Percentiles rank a stretch among this genome's conserved stretches.
phyloP scores from a whole-genome alignment of 805 yeast species.

The Ogataea glucozyma region DNA sequence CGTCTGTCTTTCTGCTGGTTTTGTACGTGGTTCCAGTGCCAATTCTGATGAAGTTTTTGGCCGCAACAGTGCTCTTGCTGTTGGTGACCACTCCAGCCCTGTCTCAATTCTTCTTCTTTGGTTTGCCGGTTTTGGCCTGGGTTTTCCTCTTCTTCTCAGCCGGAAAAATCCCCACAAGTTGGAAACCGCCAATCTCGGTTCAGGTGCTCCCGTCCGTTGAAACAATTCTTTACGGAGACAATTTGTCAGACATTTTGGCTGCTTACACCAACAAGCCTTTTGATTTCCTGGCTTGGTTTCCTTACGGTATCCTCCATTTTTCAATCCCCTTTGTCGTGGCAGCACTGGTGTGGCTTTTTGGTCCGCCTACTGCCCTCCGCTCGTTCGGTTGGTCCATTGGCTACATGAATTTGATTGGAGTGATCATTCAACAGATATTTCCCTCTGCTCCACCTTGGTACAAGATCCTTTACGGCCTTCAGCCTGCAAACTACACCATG shows the following conservation, averaged over 20 bases:
- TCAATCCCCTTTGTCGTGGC: slow-evolving; percentile 86
- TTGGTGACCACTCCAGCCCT: slow-evolving; percentile 69
- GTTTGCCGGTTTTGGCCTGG: slow-evolving; percentile 85
- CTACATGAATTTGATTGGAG: slow-evolving; percentile 86
- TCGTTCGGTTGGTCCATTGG: slow-evolving; percentile 92
- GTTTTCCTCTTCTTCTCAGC: slow-evolving; percentile 77
- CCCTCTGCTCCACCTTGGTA: slow-evolving; percentile 99
- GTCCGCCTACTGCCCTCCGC: slow-evolving; percentile 83
- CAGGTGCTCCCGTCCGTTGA: slow-evolving; percentile 89
- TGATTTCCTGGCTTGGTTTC: slow-evolving; percentile 92
- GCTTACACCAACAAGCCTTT: slow-evolving; percentile 61
- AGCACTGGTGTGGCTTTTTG: slow-evolving; percentile 73
- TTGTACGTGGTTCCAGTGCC: slow-evolving; percentile 58
- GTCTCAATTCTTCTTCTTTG: slow-evolving; percentile 80
- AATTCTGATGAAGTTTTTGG: slow-evolving; percentile 37
- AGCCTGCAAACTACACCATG: slow-evolving; percentile 88
- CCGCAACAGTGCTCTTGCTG: slow-evolving; percentile 42
- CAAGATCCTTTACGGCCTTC: slow-evolving; percentile 72
- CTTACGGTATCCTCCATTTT: slow-evolving; percentile 88
- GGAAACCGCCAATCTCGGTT: slow-evolving; percentile 88
- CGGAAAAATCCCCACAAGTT: slow-evolving; percentile 65
- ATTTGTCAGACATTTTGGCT: slow-evolving; percentile 80
- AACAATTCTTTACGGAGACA: slow-evolving; percentile 88
- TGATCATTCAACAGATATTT: slow-evolving; percentile 70
- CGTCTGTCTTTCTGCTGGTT: slow-evolving; percentile 57